A percentile compares a stretch with the other conserved stretches of the same genome.
Conservation (phyloP, 2,329 filamentous ascomycete genomes). For the Fusarium dimerum region DNA sequence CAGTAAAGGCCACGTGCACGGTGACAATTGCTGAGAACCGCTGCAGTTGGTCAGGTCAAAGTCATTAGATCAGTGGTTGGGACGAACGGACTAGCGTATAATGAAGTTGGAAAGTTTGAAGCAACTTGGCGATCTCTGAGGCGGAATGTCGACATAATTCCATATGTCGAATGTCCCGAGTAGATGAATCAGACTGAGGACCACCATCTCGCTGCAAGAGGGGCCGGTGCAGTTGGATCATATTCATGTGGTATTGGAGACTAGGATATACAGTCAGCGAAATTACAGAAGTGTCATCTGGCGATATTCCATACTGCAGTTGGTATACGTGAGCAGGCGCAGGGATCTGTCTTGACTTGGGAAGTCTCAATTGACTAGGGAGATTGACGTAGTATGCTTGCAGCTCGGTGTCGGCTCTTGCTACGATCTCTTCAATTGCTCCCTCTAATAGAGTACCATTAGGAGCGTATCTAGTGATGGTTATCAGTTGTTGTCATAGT, state of each 20-base stretch:
- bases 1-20: neutral
- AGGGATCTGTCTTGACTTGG: neutral
- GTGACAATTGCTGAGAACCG: neutral
- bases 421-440: slow-evolving; percentile 1
- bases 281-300: neutral
- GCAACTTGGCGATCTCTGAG: slow-evolving; percentile 14
- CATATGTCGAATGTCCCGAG: slow-evolving; percentile 2
- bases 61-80: neutral
- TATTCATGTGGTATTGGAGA: slow-evolving; percentile 23
- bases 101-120: slow-evolving; percentile 21
- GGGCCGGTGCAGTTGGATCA: slow-evolving; percentile 24
- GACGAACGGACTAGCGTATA: slow-evolving; percentile 18
- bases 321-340: slow-evolving; percentile 22
- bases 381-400: slow-evolving; percentile 1
- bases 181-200: neutral
- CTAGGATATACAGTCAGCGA: slow-evolving; percentile 1
- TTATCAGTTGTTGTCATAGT: neutral
- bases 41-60: neutral
- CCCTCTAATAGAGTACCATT: neutral
- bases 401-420: slow-evolving; percentile 4
- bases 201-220: slow-evolving; percentile 5
- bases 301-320: slow-evolving; percentile 17
- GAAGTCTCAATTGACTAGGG: slow-evolving; percentile 6
- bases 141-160: slow-evolving; percentile 24
- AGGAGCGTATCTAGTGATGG: slow-evolving; percentile 2